Evolutionary conservation across 2,329 filamentous ascomycete species (phyloP), one percentile per base, ranked within the genome.

Genomic region (Aureobasidium sp.): DNA sequence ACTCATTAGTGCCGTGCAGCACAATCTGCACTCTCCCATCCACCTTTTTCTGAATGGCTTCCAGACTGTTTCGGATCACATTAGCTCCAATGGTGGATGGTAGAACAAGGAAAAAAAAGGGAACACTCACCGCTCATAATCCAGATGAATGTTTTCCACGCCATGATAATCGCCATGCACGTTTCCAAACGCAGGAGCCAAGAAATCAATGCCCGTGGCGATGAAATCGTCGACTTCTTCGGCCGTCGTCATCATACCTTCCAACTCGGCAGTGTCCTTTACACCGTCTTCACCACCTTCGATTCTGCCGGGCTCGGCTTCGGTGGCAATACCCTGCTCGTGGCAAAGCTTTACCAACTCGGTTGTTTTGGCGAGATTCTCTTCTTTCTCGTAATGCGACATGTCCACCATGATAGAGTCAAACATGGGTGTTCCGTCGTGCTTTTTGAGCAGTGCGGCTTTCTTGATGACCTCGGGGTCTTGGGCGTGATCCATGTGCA

Each of bases 341-440:
- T 85, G 78, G 63, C 84, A 85, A 63, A 83, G 81, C 19, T 68
- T 69, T 6, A 81, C 80, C 47, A 87, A 69, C 59, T 85, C 80
- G 47, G 72, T 72, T 17, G 84, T 88, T 63, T 79, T 74, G 2
- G 74, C 71, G 32, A 89, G 71, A 63, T 88, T 88, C 69, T 87
- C 83, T 51, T 77, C 81, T 60, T 81, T 82, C 59, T 85, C 83
- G 62, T 85, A 81, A 64, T 88, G 84, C 55, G 76, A 80, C 84
- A 88, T 88, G 67, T 88, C 85, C 0, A 88, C 80, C 84, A 88
- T 88, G 64, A 88, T 86, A 57, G 77, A 80, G 67, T 88, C 84
- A 60, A 87, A 87, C 2, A 70, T 70, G 4, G 77, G 63, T 12
- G 63, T 64, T 4, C 63, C 63, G 19, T 66, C 63, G 22, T 48